Base-by-base conservation (phyloP, 2,329 filamentous ascomycete species). In the Alternaria sp. region DNA sequence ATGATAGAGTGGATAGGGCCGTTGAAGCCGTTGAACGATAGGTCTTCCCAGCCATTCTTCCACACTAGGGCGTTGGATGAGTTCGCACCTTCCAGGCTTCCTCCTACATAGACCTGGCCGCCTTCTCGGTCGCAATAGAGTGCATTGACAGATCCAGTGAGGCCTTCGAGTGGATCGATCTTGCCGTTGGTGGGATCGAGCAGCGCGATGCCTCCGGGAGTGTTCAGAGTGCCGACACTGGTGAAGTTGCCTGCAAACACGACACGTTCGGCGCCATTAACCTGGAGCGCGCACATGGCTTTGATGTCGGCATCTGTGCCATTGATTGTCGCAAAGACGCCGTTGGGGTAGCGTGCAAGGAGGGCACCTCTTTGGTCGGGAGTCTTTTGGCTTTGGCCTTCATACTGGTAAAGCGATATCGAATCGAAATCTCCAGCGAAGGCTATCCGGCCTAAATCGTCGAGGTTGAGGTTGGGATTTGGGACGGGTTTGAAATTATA, bases 171-270 rank as follows among this genome's bases (percentile, higher is more conserved):
- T n/a, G 93, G 86, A 2, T 88, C 91, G 54, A 97, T 85, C 40
- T 86, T 80, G 47, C 88, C 88, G 5, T 89, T 90, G 67, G 88
- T 87, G 4, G 92, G 88, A 77, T 97, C 88, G 81, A 94, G 93
- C 50, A 96, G 79, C 23, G 94, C 96, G 60, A 96, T 88, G 47
- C 92, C 88, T 45, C 92, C 88, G 57, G 89, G 89, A 3, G 93
- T 93, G 74, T 92, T 83, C 60, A 90, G 86, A 62, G 89, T 89
- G 62, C 90, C 92, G 66, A 99, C 83, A 78, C 93, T 96, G 30
- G 96, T 98, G 78, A 99, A 99, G 82, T 98, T 98, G 51, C 96
- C 96, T 59, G 92, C 96, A 15, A 99, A 87, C 51, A 98, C 87
- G 26, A 98, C 87, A 44, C 91, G 90, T n/a, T 87, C 84, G 60